These are phyloP conservation scores for Sporothrix euskadiensis DNA, from an alignment of 2,329 filamentous ascomycete species.

Conservation along the genomic window DNA sequence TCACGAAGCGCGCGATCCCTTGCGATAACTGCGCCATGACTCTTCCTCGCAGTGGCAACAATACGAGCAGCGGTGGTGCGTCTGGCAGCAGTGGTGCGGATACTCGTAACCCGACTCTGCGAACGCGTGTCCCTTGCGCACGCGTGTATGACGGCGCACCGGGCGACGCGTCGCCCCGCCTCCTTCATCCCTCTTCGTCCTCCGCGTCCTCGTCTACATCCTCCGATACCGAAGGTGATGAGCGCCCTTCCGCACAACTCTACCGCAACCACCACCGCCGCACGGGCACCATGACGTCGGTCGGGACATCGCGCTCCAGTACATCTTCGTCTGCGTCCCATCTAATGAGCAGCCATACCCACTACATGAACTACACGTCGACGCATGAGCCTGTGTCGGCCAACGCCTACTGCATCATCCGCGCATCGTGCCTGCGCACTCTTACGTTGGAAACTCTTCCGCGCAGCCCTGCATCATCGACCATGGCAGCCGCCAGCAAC, in stretches of 20 bases:
- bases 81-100: constrained; percentile 32
- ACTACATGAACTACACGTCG: constrained; percentile 68
- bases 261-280: constrained; percentile 39
- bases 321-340: constrained; percentile 47
- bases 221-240: constrained; percentile 55
- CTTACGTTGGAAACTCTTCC: constrained; percentile 67
- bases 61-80: constrained; percentile 1
- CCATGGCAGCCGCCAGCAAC: constrained; percentile 50
- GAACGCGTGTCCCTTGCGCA: constrained; percentile 62
- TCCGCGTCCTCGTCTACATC: constrained; percentile 42
- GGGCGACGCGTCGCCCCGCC: constrained; percentile 52
- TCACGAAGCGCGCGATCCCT: constrained; percentile 62
- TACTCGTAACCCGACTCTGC: constrained; percentile 56
- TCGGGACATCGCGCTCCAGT: constrained; percentile 55
- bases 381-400: constrained; percentile 64
- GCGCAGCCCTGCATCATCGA: constrained; percentile 49
- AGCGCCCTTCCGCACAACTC: constrained; percentile 40
- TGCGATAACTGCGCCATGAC: constrained; percentile 71
- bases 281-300: constrained; percentile 47
- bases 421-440: constrained; percentile 65
- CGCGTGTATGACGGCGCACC: constrained; percentile 51
- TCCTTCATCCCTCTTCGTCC: constrained; percentile 51
- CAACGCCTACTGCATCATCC: constrained; percentile 65
- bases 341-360: constrained; percentile 53
- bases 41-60: constrained; percentile 46